Conservation (phyloP, 2,329 filamentous ascomycete genomes). For the Trichoderma simmonsii region DNA sequence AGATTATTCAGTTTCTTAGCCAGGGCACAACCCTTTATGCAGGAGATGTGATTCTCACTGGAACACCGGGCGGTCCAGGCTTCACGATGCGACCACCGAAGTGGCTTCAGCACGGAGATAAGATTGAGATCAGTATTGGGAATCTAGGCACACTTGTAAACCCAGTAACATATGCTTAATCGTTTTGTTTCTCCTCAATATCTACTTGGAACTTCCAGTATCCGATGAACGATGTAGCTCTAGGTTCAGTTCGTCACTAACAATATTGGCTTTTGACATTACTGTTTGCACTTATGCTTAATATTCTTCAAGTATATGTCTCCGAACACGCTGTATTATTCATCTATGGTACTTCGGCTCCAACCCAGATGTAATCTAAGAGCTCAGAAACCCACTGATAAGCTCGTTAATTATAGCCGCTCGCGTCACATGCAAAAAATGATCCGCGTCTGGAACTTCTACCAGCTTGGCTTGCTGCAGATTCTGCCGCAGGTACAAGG, state of each 20-base stretch:
- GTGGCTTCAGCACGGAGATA: background rate
- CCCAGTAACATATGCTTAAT: background rate
- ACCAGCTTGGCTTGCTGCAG: background rate
- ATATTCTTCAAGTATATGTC: background rate
- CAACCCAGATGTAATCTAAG: background rate
- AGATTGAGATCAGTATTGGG: background rate
- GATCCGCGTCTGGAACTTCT: background rate
- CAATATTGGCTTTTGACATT: background rate
- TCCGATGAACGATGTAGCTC: background rate
- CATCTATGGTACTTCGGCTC: background rate
- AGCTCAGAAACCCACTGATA: background rate
- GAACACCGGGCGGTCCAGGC: background rate
- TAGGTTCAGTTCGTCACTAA: background rate
- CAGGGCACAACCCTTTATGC: background rate
- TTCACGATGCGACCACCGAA: background rate
- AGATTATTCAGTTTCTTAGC: background rate
- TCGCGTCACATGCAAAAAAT: background rate
- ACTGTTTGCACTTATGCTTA: background rate
- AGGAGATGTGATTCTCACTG: background rate
- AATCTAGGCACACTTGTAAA: background rate
- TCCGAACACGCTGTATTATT: background rate
- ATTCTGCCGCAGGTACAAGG: background rate
- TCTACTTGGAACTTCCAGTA: background rate
- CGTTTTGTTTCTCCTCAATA: background rate
- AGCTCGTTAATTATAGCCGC: background rate